Conservation (phyloP, 1,139 yeast genomes). For the Magnusiomyces paraingens region DNA sequence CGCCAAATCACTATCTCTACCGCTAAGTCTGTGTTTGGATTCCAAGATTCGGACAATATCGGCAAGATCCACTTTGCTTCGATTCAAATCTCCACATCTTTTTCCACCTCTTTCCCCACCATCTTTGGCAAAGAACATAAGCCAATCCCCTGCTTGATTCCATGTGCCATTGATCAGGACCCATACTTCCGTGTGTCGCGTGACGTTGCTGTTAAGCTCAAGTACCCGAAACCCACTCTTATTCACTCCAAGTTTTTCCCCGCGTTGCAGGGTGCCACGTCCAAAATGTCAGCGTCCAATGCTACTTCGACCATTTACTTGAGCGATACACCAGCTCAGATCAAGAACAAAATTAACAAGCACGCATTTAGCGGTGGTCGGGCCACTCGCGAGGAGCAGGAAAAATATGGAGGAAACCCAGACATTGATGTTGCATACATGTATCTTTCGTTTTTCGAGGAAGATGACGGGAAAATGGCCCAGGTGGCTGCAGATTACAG, state of each 20-base stretch:
- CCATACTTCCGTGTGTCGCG: slow-evolving; percentile 97
- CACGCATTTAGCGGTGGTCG: slow-evolving; percentile 96
- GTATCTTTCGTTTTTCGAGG: slow-evolving; percentile 79
- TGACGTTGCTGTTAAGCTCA: slow-evolving; percentile 92
- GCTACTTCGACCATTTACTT: slow-evolving; percentile 79
- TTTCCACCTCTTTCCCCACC: slow-evolving; percentile 93
- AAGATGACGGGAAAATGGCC: slow-evolving; percentile 76
- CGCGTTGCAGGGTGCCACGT: slow-evolving; percentile 92
- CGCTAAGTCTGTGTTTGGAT: slow-evolving; percentile 97
- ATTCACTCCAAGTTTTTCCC: slow-evolving; percentile 97
- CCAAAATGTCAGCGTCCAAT: slow-evolving; percentile 96
- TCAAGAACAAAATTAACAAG: slow-evolving; percentile 91
- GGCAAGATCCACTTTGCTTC: slow-evolving; percentile 95
- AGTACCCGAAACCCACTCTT: slow-evolving; percentile 84
- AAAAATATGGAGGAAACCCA: slow-evolving; percentile 84
- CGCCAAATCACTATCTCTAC: slow-evolving; percentile 94
- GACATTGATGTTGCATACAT: slow-evolving; percentile 95
- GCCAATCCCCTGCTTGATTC: slow-evolving; percentile 88
- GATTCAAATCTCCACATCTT: slow-evolving; percentile 91
- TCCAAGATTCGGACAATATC: slow-evolving; percentile 88
- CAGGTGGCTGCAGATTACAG: slow-evolving; percentile 59
- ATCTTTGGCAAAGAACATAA: slow-evolving; percentile 76
- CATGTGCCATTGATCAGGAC: slow-evolving; percentile 99
- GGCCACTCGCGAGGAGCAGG: slow-evolving; percentile 82
- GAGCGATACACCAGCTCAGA: slow-evolving; percentile 90